Evolutionary conservation across 768 basidiomycete species (phyloP), one percentile per base, ranked within the genome.

Genomic region (Candolleomyces aberdarensis): DNA sequence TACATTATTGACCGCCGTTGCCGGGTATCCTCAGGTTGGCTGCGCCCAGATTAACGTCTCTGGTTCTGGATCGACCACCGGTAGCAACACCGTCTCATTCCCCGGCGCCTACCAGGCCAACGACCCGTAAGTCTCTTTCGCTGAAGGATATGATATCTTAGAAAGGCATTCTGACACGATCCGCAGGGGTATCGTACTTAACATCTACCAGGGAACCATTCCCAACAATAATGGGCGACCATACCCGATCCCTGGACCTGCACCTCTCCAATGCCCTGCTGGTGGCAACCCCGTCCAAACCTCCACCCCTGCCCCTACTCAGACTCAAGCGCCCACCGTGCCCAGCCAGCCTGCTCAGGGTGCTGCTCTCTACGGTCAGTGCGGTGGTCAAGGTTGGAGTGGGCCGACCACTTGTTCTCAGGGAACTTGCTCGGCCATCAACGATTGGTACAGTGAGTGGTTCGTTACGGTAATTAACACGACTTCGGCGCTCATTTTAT

Each of bases 121-220:
- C 46, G 59, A 63, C 29, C 59, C 62, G 59, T 83, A 61, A 83
- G 79, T 63, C 78, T 80, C 22, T 68, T 72, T 46, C 67, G 76
- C 19, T 80, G 1, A 78, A 84, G 65, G 49, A 62, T 15, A 85
- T 83, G 69, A 83, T 85, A 31, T 19, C 50, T 31, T 3, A 11
- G 13, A 26, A 39, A 19, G 1, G 15, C 14, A 50, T 50, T 17
- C n/a, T 15, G 40, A 56, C 55, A 17, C 13, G 22, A n/a, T 4
- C 32, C 19, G 4, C 29, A 58, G 57, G 8, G 39, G 31, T 50
- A 63, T 63, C 59, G 59, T 59, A 4, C 56, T 63, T 54, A 63
- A 54, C 56, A 63, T 63, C 59, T 63, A 63, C 49, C 51, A 41
- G 17, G 39, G 51, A 40, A 53, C 59, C 43, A 47, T 54, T 46